Conservation (phyloP, 768 basidiomycete genomes). For the Lenzites betulinus region DNA sequence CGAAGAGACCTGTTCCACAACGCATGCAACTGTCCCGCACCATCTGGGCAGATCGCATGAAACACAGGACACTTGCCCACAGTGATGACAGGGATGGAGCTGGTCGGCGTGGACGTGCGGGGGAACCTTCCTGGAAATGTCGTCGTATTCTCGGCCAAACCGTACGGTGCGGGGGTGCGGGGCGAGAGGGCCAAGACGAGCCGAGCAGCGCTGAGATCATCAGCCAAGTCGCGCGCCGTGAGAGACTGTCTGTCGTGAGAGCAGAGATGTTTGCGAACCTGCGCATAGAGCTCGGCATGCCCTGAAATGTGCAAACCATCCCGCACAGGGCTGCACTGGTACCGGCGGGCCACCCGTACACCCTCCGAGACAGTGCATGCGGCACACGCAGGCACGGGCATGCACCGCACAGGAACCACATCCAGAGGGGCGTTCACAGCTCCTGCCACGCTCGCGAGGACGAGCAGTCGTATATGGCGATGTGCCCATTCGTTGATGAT, state of each 20-base stretch:
- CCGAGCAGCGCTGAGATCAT: conserved; percentile 5
- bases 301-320: conserved; percentile 12
- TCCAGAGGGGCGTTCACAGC: not conserved
- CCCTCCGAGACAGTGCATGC: conserved; percentile 13
- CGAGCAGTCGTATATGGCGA: not conserved
- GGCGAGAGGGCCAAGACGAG: not conserved
- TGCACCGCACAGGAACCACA: not conserved
- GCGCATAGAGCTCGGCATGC: conserved; percentile 15
- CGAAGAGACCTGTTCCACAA: not conserved
- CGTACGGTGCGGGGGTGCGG: conserved; percentile 6
- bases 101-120: conserved; percentile 8
- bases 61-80: not conserved
- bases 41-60: not conserved
- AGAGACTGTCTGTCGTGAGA: conserved; percentile 3
- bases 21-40: not conserved
- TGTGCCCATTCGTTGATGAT: not conserved
- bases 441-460: not conserved
- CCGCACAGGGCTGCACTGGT: not conserved
- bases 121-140: conserved; percentile 19
- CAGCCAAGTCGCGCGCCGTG: not conserved
- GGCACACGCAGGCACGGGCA: conserved; percentile 6
- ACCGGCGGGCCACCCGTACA: conserved; percentile 13
- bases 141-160: conserved; percentile 20
- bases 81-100: not conserved
- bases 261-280: not conserved